Evolutionary conservation across 2,329 filamentous ascomycete species (phyloP).

Genomic region (Penicillium vulpinum): DNA sequence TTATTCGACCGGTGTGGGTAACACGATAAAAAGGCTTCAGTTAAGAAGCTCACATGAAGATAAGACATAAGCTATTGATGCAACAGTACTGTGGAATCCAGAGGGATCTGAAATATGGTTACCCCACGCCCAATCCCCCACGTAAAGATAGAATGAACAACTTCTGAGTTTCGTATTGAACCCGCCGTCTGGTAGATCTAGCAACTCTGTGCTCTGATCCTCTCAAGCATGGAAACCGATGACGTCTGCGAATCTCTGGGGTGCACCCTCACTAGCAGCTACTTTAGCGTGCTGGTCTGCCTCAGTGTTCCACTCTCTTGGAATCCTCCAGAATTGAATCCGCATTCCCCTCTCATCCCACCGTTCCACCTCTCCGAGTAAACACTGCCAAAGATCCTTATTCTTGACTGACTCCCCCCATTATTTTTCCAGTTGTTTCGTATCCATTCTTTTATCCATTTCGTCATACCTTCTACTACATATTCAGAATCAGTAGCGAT

Average conservation of each 20-base stretch:
- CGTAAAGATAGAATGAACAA: too few relatives aligned
- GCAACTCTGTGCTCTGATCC: background rate
- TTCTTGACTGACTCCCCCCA: background rate
- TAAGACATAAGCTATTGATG: too few relatives aligned
- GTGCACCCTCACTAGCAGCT: background rate
- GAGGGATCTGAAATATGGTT: too few relatives aligned
- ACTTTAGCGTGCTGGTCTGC: background rate
- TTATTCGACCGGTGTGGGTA: too few relatives aligned
- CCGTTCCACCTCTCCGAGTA: slow-evolving; percentile 47
- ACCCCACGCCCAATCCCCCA: too few relatives aligned
- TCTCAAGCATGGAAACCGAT: background rate
- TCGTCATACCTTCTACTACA: slow-evolving; percentile 49
- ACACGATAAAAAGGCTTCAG: too few relatives aligned
- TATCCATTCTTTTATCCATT: slow-evolving; percentile 39
- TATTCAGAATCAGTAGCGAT: slow-evolving; percentile 59
- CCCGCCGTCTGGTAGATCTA: background rate
- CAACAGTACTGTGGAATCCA: too few relatives aligned
- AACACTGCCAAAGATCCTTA: slow-evolving; percentile 48
- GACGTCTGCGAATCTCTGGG: background rate
- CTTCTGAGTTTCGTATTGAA: too few relatives aligned
- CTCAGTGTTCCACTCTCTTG: background rate
- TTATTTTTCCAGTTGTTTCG: slow-evolving; percentile 45
- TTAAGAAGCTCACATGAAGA: too few relatives aligned
- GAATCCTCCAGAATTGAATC: background rate
- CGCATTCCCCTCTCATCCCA: slow-evolving; percentile 28